These are phyloP conservation scores for Phytopythium chamaehyphon DNA, from an alignment of 352 stramenopile species.

Conservation along the genomic window DNA sequence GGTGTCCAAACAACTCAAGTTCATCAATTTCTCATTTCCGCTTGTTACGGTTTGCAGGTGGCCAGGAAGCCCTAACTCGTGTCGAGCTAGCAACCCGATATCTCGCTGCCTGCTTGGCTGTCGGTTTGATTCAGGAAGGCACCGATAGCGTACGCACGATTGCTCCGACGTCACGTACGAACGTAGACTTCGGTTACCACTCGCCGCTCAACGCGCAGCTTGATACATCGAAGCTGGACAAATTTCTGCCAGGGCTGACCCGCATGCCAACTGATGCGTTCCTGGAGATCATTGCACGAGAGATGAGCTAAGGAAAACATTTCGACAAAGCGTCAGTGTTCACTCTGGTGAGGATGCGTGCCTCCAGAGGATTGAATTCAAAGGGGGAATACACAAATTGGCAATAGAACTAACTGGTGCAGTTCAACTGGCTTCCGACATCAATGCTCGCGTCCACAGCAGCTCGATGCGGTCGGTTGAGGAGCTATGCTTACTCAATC, in stretches of 20 bases:
- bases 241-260: constrained; percentile 17
- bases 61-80: constrained; percentile 37
- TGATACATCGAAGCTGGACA: constrained; percentile 20
- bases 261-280: constrained; percentile 10
- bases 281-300: not conserved
- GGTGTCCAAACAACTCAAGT: no score
- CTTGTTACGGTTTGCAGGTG: constrained; percentile 26
- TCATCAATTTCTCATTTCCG: no score
- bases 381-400: not conserved
- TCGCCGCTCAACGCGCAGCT: constrained; percentile 43
- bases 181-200: constrained; percentile 40
- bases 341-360: no score
- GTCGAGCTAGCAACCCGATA: constrained; percentile 39
- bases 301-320: not conserved
- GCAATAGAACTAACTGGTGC: no score
- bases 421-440: no score
- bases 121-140: not conserved
- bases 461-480: no score
- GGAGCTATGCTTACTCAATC: constrained; percentile 28
- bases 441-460: no score
- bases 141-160: constrained; percentile 15
- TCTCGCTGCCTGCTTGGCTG: constrained; percentile 13
- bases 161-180: constrained; percentile 14
- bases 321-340: no score
- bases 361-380: no score